Base-by-base conservation (phyloP, 164 flowering plant species). In the Magnolia kwangsiensis region DNA sequence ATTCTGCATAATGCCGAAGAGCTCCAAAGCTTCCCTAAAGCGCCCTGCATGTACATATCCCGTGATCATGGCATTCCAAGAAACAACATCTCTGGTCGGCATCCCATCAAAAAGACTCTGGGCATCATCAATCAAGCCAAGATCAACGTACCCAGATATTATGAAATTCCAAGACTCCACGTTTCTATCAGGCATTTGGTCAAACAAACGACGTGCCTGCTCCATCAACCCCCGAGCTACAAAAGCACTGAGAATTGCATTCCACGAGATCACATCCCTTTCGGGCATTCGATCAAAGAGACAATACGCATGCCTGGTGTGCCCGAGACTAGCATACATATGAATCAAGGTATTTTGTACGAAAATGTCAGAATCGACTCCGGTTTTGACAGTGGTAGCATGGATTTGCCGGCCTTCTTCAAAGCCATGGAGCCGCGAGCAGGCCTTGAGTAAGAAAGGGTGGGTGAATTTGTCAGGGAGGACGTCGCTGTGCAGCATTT, bases 131-230 rank as follows among this genome's bases (percentile, higher is more conserved):
- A 82, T 21, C 72, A 81, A 67, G 3, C 84, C 85, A 20, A 21
- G 23, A 63, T 76, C 71, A 27, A 73, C 82, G 66, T 76, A 84
- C 23, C 88, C 87, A 0, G 86, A 85, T n/a, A 87, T 80, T 86
- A 83, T 75, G 67, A 83, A 84, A 80, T 84, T 87, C 90, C 88
- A 84, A 27, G 90, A 83, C 79, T 81, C 85, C 31, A 71, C 61
- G 79, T 86, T 79, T 71, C 79, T 79, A 27, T 71, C 86, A 18
- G 78, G 81, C 87, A 87, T 87, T 74, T 86, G 84, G 71, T 83
- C 83, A 72, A 86, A 84, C 74, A 88, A 29, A 0, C 5, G 7
- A 9, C 79, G 63, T 0, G 84, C 88, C 2, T 21, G 59, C n/a
- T 72, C 83, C 68, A 81, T 72, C 72, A 74, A 59, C 19, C 86